These are phyloP conservation scores for Ogataea neopini DNA, from an alignment of 805 yeast genomes.

Conservation along the genomic window DNA sequence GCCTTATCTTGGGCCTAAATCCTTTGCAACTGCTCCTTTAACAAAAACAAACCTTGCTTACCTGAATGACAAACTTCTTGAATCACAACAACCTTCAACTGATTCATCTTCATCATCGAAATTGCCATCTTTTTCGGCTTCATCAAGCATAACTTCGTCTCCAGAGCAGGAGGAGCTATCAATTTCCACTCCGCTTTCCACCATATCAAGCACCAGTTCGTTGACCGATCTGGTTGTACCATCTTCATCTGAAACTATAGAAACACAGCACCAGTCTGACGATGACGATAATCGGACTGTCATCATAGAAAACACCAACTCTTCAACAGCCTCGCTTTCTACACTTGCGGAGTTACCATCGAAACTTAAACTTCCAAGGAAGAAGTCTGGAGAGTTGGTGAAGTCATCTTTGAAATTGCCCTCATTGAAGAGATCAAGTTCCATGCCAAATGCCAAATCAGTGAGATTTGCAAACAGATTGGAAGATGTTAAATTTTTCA, in stretches of 20 bases:
- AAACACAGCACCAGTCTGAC: conserved; percentile 10
- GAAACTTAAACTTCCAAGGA: conserved; percentile 41
- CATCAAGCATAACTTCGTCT: conserved; percentile 22
- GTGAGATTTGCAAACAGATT: conserved; percentile 65
- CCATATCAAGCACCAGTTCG: conserved; percentile 25
- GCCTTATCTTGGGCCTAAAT: conserved; percentile 39
- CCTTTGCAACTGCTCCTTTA: conserved; percentile 38
- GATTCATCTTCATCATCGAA: conserved; percentile 2
- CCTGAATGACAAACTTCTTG: conserved; percentile 27
- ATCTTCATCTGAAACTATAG: conserved; percentile 7
- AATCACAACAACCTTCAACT: conserved; percentile 11
- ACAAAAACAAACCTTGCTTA: conserved; percentile 35
- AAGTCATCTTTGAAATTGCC: conserved; percentile 50
- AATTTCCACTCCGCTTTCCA: conserved; percentile 31
- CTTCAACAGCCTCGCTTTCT: conserved; percentile 20
- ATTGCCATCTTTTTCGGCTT: conserved; percentile 10
- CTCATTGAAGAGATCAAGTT: conserved; percentile 39
- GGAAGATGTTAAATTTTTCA: conserved; percentile 64
- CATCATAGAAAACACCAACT: conserved; percentile 14
- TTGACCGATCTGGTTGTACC: conserved; percentile 13
- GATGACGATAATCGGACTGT: conserved; percentile 33
- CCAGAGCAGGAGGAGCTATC: conserved; percentile 27
- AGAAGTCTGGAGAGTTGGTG: conserved; percentile 54
- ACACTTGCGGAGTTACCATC: conserved; percentile 21
- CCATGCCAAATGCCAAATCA: conserved; percentile 56